Evolutionary conservation across 2,329 filamentous ascomycete species (phyloP), one percentile per base, ranked within the genome.

Genomic region (Nothophaeocryptopus gaeumannii): DNA sequence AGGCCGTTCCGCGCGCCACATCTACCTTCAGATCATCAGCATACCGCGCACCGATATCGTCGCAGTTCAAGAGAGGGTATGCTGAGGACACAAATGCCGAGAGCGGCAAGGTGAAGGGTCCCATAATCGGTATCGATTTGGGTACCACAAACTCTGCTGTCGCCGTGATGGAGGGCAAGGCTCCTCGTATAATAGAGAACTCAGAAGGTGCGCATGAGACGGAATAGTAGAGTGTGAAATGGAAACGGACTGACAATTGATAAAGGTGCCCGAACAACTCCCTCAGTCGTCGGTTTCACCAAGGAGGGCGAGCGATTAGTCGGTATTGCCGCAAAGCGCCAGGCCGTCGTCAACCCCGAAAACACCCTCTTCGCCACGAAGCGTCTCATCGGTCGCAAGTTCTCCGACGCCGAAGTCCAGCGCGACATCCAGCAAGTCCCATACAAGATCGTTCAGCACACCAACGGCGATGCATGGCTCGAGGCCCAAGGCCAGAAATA

Each of bases 351-450:
- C 67, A 97, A 97, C 81, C 92, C 92, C 54, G 91, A 96, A 76
- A 96, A 96, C 81, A 97, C 92, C 51, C 84, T 97, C 52, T 97
- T 96, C 73, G 92, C 91, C 72, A 96, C 92, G 61, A 97, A 97
- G 85, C 89, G 92, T 83, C 84, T 97, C 72, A 96, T 97, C 73
- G 92, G 92, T 69, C 89, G 92, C 73, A 96, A 96, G 80, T 97
- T 92, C 81, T 89, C 82, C 72, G 92, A 97, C 66, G 71, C 79
- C 60, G 92, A 97, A 80, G 89, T 95, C 53, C 92, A 97, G 81
- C 88, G 90, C 67, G 92, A 97, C 70, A 88, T 97, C 71, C 90
- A 95, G 78, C 89, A 96, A 76, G 91, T 97, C 10, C 92, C 92
- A 54, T 97, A 96, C 83, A 96, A 96, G 84, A 96, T 97, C 63